Percentiles rank a stretch among this genome's conserved stretches.
phyloP scores from a whole-genome alignment of 495 filamentous ascomycete species.

The Aspergillus cavernicola region DNA sequence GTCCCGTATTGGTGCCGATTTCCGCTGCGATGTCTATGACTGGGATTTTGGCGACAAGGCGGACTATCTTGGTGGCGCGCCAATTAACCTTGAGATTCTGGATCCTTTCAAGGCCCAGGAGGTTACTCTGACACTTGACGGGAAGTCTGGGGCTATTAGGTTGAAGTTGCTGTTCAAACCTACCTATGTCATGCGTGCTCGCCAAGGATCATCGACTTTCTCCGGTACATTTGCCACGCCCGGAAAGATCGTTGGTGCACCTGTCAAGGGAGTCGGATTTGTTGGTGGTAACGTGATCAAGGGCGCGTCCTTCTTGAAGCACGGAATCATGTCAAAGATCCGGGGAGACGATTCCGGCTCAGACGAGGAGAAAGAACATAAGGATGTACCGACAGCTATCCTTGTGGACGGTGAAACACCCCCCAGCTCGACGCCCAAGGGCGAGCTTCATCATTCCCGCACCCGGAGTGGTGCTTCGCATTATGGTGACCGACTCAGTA shows the following conservation, averaged over 20 bases:
- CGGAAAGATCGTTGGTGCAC: constrained; percentile 89
- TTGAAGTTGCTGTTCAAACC: constrained; percentile 91
- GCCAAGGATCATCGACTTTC: constrained; percentile 91
- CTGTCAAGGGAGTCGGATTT: constrained; percentile 83
- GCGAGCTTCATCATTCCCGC: constrained; percentile 53
- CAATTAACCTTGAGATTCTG: constrained; percentile 77
- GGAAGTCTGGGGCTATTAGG: constrained; percentile 80
- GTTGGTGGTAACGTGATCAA: constrained; percentile 79
- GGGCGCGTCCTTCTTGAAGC: constrained; percentile 82
- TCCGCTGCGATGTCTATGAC: constrained; percentile 82
- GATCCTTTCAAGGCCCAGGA: constrained; percentile 79
- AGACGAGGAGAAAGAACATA: constrained; percentile 47
- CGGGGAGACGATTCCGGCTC: constrained; percentile 33
- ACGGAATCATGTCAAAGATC: constrained; percentile 59
- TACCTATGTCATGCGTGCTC: constrained; percentile 80
- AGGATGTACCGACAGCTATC: constrained; percentile 33
- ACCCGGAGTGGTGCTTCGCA: constrained; percentile 63
- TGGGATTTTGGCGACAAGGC: constrained; percentile 94
- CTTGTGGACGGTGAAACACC: constrained; percentile 30
- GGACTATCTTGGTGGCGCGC: constrained; percentile 73
- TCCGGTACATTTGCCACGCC: constrained; percentile 85
- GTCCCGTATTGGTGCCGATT: constrained; percentile 79
- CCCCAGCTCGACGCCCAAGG: constrained; percentile 36
- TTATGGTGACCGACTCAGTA: constrained; percentile 44
- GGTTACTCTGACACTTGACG: constrained; percentile 71